Evolutionary conservation across 345 rosid genomes (phyloP), one percentile per base, ranked within the genome.

Genomic region (Xanthoceras sorbifolium): DNA sequence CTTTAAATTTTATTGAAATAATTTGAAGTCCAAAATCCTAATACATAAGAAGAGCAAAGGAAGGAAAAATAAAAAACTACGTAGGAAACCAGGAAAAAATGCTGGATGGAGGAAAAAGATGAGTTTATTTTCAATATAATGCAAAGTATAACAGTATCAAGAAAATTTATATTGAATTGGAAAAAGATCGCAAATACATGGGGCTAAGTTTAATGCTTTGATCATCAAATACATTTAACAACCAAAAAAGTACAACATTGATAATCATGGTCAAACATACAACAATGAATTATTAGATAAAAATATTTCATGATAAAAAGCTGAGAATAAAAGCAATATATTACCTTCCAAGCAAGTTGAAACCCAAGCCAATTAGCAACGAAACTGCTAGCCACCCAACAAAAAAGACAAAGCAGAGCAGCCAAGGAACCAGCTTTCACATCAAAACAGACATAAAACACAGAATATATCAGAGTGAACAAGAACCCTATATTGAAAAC

Each of bases 281-380:
- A 50, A 2, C 55, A 17, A n/a, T 22, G 17, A 25, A 32, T 75
- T 26, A 15, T 20, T 46, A 44, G 3, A 8, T 12, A 38, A 11
- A 28, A 38, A 36, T 3, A 20, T 6, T 31, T 7, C 5, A n/a
- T 46, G 22, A 67, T 10, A 1, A 60, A 29, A 25, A 62, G 55
- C n/a, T 17, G 57, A 67, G 3, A 23, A 42, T 3, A 23, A 9
- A 32, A 2, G 1, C 9, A 22, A 38, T 23, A 29, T 20, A 38
- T 71, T 66, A 89, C 88, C 90, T 89, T 89, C 91, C 90, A 87
- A 75, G 89, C 80, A 61, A 90, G 80, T 48, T 89, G 85, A 76
- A 83, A 86, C 20, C 88, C 92, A 3, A 90, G 90, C 69, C 75
- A 74, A 42, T 54, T 23, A 5, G 87, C 90, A 22, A 89, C 36